Base-by-base conservation (phyloP, 2,329 filamentous ascomycete genomes). In the Aspergillus jensenii region DNA sequence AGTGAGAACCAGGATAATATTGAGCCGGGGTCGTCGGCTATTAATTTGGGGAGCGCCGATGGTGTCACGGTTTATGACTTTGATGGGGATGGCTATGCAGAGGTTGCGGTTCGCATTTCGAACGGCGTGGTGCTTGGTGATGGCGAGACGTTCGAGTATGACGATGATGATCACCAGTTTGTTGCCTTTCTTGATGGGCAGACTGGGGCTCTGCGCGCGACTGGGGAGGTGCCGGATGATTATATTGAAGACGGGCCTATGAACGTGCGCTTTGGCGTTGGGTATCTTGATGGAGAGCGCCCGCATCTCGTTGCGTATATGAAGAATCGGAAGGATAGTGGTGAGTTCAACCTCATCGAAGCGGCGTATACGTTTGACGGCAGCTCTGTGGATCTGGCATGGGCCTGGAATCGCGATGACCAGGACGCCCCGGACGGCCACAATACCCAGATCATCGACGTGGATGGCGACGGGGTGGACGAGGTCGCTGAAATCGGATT, bases 1-100 rank as follows among this genome's bases (percentile, higher is more conserved):
- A 57, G 55, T 17, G 48, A 52, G 48, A 57, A 57, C n/a, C 55
- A 57, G 41, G 39, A 57, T 31, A 57, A 52, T n/a, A 57, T 57
- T 19, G 31, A 37, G 17, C 49, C 55, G 0, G 55, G 55, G 2
- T 47, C 48, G 2, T 19, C 55, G n/a, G 49, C 55, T 3, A 52
- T 57, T 23, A 14, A 19, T 19, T 15, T 47, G 3, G 55, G 55
- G 6, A 27, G 48, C 23, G 41, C 41, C 25, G 55, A 57, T 19
- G 55, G 55, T 4, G 55, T 57, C 12, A 52, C 55, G 11, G 55
- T 57, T 8, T 52, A 39, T 39, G 55, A 57, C 21, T 52, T 57
- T 19, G 55, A 57, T 23, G 19, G 48, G 2, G 55, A 57, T 41
- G 55, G 55, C 2, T 31, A 23, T 4, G 55, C 55, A 1, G 55